Conservation (phyloP, 345 rosid species). For the Eucalyptus pauciflora region DNA sequence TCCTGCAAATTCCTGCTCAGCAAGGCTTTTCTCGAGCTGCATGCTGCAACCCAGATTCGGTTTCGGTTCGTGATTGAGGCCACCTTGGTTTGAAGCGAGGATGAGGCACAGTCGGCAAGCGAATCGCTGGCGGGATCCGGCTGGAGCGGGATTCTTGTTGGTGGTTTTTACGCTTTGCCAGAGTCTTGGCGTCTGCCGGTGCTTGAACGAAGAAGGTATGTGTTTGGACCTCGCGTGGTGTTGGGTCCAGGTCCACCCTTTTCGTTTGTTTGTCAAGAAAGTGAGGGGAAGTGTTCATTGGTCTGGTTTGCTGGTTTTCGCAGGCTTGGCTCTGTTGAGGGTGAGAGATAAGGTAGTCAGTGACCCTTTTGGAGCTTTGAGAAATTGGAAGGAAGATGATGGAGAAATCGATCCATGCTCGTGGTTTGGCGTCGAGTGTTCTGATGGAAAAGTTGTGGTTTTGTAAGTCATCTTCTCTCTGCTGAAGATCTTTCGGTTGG, state of each 20-base stretch:
- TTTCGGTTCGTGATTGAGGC: not conserved
- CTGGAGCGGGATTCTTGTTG: slow-evolving; percentile 6
- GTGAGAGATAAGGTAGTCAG: slow-evolving; percentile 19
- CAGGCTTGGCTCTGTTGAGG: slow-evolving; percentile 38
- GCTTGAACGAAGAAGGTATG: slow-evolving; percentile 57
- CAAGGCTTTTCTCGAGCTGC: not conserved
- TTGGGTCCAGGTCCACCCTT: not conserved
- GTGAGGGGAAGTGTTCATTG: not conserved
- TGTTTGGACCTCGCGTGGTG: not conserved
- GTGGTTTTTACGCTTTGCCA: slow-evolving; percentile 3
- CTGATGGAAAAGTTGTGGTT: slow-evolving; percentile 25
- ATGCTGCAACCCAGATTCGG: not conserved
- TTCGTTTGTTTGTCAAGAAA: not conserved
- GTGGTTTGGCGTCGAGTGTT: slow-evolving; percentile 44
- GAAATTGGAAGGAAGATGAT: slow-evolving; percentile 19
- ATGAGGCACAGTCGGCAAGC: slow-evolving; percentile 18
- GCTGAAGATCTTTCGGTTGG: not conserved
- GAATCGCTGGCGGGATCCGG: slow-evolving; percentile 6
- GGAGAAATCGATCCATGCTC: slow-evolving; percentile 30
- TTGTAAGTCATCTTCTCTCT: slow-evolving; percentile 17
- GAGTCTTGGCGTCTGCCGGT: slow-evolving; percentile 16
- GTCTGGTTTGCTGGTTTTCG: not conserved
- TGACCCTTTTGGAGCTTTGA: slow-evolving; percentile 41
- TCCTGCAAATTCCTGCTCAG: not conserved
- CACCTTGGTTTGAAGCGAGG: not conserved